Evolutionary conservation across 1,284 basidiomycete genomes (phyloP), one percentile per base, ranked within the genome.

Genomic region (Blastosporella zonata): DNA sequence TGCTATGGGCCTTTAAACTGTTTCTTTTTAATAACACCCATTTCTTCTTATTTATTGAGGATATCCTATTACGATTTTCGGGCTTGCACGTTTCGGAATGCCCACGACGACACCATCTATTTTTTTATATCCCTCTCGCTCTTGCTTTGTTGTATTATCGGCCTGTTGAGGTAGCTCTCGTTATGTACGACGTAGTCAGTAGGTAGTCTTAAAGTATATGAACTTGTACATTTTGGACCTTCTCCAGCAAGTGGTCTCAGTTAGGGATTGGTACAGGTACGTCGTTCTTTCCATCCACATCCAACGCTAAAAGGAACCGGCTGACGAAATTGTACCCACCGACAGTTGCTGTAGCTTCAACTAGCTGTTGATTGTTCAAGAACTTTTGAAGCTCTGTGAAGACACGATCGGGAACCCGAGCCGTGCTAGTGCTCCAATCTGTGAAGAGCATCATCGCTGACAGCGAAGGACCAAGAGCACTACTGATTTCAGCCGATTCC

Each of bases 311-410:
- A 6, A 71, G 58, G 45, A 75, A 68, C 43, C 73, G 59, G 47
- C 66, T 69, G 27, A 74, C 72, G 15, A 74, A 60, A 36, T 67
- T 69, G 49, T 76, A 74, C 22, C 65, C 62, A 18, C 65, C 72
- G 4, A 68, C 64, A 12, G 72, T 74, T 28, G 68, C 66, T 2
- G 65, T 65, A 1, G 67, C 71, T 51, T 74, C 71, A 5, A 74
- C 69, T 47, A 74, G 66, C 51, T 73, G 69, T 54, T 60, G 57
- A 43, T 70, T 59, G 49, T 58, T 66, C 42, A 74, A 52, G 55
- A 66, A 68, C 37, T 58, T 48, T 21, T 57, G 57, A 20, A 75
- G 60, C 22, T 54, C 57, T 29, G 68, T 54, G 57, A 70, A 74
- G 13, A 71, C 62, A 12, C 53, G 49, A 53, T 66, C 58, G 2